Percentiles rank a stretch among this genome's conserved stretches.
Conservation (phyloP, 257 asterid genomes). For the Nicotiana attenuata region DNA sequence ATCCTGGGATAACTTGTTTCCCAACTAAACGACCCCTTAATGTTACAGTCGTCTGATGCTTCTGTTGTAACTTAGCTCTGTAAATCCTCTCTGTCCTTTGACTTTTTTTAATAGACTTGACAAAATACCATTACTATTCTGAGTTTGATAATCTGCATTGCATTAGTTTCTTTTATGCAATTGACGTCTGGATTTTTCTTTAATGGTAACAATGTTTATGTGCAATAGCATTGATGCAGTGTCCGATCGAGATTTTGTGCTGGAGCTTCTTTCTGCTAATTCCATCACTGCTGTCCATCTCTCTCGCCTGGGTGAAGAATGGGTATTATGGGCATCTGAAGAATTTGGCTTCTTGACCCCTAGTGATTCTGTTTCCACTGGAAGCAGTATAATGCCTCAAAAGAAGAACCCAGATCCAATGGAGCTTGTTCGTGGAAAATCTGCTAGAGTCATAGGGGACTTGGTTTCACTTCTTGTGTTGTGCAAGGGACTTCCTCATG, state of each 20-base stretch:
- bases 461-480: slow-evolving; percentile 86
- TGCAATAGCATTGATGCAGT: slow-evolving; percentile 98
- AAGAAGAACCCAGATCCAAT: slow-evolving; percentile 98
- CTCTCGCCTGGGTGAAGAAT: slow-evolving; percentile 98
- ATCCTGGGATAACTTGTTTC: too few species aligned
- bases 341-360: slow-evolving; percentile 94
- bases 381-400: slow-evolving; percentile 99
- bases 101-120: not conserved
- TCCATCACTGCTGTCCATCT: slow-evolving; percentile 86
- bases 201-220: slow-evolving; percentile 30
- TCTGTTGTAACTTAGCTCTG: not conserved
- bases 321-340: slow-evolving; percentile 99
- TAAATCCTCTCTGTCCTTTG: not conserved
- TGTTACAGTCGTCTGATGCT: not conserved
- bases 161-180: not conserved
- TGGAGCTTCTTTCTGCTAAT: slow-evolving; percentile 87
- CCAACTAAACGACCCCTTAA: not conserved
- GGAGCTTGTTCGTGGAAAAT: slow-evolving; percentile 99
- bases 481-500: slow-evolving; percentile 99
- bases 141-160: not conserved
- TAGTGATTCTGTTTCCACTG: slow-evolving; percentile 95
- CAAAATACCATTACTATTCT: not conserved
- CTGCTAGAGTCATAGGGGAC: slow-evolving; percentile 93
- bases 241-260: slow-evolving; percentile 94
- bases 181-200: not conserved